These are phyloP conservation scores for Talaromyces sp. DNA, from an alignment of 2,329 filamentous ascomycete species.

Conservation along the genomic window DNA sequence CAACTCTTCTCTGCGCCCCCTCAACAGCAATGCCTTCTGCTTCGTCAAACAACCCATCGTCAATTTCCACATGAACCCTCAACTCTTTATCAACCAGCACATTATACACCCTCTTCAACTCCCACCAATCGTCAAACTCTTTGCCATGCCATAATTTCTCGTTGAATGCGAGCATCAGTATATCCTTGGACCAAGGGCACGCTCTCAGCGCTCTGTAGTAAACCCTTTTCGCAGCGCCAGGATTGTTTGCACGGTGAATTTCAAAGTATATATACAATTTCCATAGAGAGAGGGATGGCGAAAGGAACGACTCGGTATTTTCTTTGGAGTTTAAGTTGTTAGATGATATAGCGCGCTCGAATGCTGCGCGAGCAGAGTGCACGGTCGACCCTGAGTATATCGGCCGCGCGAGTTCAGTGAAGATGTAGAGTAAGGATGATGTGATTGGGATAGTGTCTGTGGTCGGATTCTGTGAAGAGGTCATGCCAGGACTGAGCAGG, in stretches of 20 bases:
- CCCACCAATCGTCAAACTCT: constrained; percentile 33
- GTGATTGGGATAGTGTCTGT: constrained; percentile 31
- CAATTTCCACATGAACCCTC: constrained; percentile 51
- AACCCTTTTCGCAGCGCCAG: constrained; percentile 45
- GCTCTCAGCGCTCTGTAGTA: constrained; percentile 51
- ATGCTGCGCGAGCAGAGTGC: constrained; percentile 50
- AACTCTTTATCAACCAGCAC: constrained; percentile 58
- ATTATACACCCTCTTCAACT: constrained; percentile 49
- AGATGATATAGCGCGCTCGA: constrained; percentile 46
- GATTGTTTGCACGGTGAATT: constrained; percentile 31
- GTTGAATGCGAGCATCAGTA: constrained; percentile 52
- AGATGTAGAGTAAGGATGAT: constrained; percentile 50
- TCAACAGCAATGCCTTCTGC: constrained; percentile 17
- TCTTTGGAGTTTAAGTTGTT: constrained; percentile 5
- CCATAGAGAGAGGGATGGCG: constrained; percentile 39
- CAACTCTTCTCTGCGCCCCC: not conserved
- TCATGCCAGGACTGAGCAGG: constrained; percentile 33
- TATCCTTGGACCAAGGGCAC: constrained; percentile 59
- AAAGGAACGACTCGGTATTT: constrained; percentile 20
- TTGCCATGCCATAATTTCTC: constrained; percentile 16
- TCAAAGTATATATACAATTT: constrained; percentile 49
- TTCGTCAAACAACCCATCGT: constrained; percentile 33
- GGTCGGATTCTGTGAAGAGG: constrained; percentile 6
- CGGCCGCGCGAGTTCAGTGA: constrained; percentile 46
- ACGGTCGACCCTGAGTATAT: constrained; percentile 40